Evolutionary conservation across 2,329 filamentous ascomycete species (phyloP), one percentile per base, ranked within the genome.

Genomic region (Trichoderma simmonsii): DNA sequence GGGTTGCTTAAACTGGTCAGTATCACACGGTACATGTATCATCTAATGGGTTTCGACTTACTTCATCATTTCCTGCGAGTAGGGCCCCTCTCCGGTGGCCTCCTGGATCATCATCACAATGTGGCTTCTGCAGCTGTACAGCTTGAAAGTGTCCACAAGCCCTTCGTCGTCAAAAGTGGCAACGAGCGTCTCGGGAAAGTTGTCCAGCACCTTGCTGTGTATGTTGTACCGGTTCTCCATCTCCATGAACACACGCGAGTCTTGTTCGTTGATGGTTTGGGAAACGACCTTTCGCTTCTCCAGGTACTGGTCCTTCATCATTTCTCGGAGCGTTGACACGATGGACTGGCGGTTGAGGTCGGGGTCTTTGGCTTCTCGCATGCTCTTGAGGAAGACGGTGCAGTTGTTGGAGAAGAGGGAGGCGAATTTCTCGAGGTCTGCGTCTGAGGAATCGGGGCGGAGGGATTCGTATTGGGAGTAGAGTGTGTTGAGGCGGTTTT

Each of bases 121-220:
- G 11, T 51, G 36, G 9, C 66, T 69, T 6, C 56, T 61, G 36
- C 66, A 69, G 9, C 66, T 30, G 5, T 69, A 69, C 14, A 69
- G 11, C 39, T 48, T 51, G 28, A 69, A 69, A 2, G n/a, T 69
- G 3, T 48, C 51, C 3, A 69, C 21, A 4, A 69, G 39, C 7
- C 66, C 66, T 28, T 69, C 66, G 3, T 61, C 66, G 26, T 69
- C 56, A 51, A 69, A 69, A 6, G 56, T 69, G 14, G 66, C 66
- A 24, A 69, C 66, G 14, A 69, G 66, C n/a, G 56, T 69, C 66
- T 69, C 66, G 7, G 36, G 56, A 21, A 60, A 69, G n/a, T n/a
- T 11, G 0, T 61, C 36, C 36, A 69, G n/a, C 12, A 61, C 18
- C 11, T 61, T n/a, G 2, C 26, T 15, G n/a, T 69, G 66, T 6